Evolutionary conservation across 1,139 yeast genomes (phyloP), one percentile per base, ranked within the genome.

Genomic region (Arxiozyma telluris): DNA sequence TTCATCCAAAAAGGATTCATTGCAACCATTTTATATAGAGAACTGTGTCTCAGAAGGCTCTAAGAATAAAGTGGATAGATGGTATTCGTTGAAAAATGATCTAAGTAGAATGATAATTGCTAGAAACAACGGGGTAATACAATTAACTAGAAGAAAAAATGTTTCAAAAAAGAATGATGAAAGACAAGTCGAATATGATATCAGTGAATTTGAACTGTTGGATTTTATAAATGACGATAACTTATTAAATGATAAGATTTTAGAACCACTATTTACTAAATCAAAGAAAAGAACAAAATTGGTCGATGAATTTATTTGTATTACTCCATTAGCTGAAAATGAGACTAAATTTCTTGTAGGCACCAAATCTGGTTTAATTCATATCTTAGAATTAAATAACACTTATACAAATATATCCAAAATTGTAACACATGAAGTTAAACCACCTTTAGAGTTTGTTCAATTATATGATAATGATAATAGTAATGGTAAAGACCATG

Each of bases 1-100:
- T 61, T 84, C 91, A 6, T 83, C 91, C 5, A 74, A 75, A 52
- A 79, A 81, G 62, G 78, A 76, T 51, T 83, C 80, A 0, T 64
- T 68, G n/a, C 83, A 80, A 58, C 85, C 87, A 1, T 73, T 72
- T 50, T 70, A 77, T 42, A 68, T 80, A 23, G 74, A 67, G 50
- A 71, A 75, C 47, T 73, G 72, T 53, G 71, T 77, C 50, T 63
- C 66, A 9, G 74, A 73, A 51, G 78, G 74, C 8, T 55, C 67
- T 2, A 59, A 59, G 43, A 60, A 57, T 42, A 57, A 63, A 39
- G 60, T 71, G n/a, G 55, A 59, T 45, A 45, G 43, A 21, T 44
- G 53, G 53, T 53, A 51, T 39, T 51, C 61, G 20, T 41, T 44
- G 9, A 21, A 44, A 21, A 34, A 57, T 4, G 48, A 50, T 9